Base-by-base conservation (phyloP, 192 early-diverging fungal genomes). In the Backusella liffmaniae region DNA sequence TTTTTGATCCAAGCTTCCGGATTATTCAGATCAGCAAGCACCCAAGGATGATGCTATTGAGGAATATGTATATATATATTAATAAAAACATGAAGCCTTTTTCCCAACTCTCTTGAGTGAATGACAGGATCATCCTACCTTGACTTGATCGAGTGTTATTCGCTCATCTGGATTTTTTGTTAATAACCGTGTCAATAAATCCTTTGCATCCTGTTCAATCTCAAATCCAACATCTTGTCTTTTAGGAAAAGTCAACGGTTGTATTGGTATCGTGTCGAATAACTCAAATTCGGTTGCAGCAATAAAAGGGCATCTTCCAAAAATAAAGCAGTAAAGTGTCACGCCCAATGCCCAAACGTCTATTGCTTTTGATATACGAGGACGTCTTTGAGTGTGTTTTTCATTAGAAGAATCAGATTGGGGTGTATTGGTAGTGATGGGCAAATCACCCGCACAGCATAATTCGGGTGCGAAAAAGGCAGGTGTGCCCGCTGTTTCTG, bases 401-500 rank as follows among this genome's bases (percentile, higher is more conserved):
- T 72, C 70, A 9, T 32, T 67, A 4, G 66, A n/a, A 1, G 66
- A n/a, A 16, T 67, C 66, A n/a, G 66, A 67, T 32, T 16, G 35
- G 21, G 6, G 18, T 35, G 32, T 39, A 23, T 39, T 70, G 2
- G 37, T 77, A 26, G 29, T 51, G 34, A 36, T 23, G 5, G 70
- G 41, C 10, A 51, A 39, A 29, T 79, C 82, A 15, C 88, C 86
- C 7, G 92, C 84, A 76, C 92, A 94, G 82, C 98, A 99, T 18
- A 98, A 86, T 81, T 99, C 98, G 7, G 98, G 98, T 26, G 98
- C 98, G 89, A 99, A 99, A 79, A 99, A 99, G 5, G 98, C 97
- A 1, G 98, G 98, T 35, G 92, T 94, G 2, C 98, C 98, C 2
- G 96, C 97, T 0, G 98, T 99, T 77, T 96, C 96, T 44, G 94